These are phyloP conservation scores for Fusarium subglutinans DNA, from an alignment of 2,329 filamentous ascomycete species.

Conservation along the genomic window DNA sequence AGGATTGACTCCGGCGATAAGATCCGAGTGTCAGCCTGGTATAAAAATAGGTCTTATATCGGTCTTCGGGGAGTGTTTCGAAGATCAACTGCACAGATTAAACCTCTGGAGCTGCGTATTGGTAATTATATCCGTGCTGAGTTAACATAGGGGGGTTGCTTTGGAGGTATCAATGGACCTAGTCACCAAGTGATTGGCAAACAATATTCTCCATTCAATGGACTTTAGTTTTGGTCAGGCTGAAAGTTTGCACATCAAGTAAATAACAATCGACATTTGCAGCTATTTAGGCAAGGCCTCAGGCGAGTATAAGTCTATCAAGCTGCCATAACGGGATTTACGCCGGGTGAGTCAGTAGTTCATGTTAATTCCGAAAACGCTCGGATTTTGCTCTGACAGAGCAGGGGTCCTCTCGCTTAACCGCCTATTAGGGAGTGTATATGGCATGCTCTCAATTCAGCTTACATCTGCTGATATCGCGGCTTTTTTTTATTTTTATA, in stretches of 20 bases:
- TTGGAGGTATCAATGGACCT: background rate
- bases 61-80: background rate
- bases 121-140: background rate
- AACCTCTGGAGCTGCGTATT: background rate
- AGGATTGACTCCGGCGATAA: background rate
- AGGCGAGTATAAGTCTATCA: background rate
- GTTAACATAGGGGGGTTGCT: background rate
- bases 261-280: background rate
- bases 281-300: background rate
- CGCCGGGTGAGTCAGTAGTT: conserved; percentile 33
- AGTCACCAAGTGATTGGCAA: background rate
- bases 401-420: background rate
- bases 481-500: background rate
- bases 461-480: background rate
- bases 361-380: conserved; percentile 6
- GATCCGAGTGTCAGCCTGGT: background rate
- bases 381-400: background rate
- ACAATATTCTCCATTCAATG: too few species aligned
- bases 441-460: background rate
- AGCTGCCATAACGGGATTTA: conserved; percentile 27
- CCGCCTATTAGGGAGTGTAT: background rate
- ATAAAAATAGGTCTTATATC: background rate
- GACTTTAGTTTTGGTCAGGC: background rate
- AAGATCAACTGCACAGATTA: background rate
- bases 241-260: background rate